Conservation (phyloP, 371 early-diverging fungal genomes). For the Mortierella sp. region DNA sequence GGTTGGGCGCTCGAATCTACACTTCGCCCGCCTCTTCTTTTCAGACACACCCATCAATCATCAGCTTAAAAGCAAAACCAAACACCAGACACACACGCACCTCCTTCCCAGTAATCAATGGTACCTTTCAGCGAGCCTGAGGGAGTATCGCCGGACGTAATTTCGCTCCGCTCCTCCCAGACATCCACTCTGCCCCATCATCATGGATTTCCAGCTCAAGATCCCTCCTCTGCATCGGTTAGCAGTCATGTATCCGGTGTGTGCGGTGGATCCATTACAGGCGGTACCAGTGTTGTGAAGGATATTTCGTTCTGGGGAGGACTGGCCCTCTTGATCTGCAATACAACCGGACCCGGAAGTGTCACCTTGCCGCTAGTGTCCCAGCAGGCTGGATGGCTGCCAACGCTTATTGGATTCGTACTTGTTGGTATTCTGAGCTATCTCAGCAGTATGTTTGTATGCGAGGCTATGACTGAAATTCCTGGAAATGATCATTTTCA, state of each 20-base stretch:
- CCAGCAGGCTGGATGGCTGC: slow-evolving; percentile 50
- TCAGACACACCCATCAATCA: no score
- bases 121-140: no score
- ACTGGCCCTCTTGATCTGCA: slow-evolving; percentile 51
- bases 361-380: slow-evolving; percentile 47
- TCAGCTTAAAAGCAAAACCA: no score
- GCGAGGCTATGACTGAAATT: slow-evolving; percentile 83
- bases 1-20: slow-evolving; percentile 37
- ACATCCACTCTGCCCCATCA: no score
- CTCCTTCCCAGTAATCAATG: no score
- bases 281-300: slow-evolving; percentile 17
- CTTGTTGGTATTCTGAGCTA: slow-evolving; percentile 61
- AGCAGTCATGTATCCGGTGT: slow-evolving; percentile 1
- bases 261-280: neutral
- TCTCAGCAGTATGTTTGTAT: slow-evolving; percentile 73
- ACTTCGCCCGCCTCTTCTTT: no score
- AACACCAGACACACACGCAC: no score
- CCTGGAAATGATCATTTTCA: slow-evolving; percentile 83
- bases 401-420: slow-evolving; percentile 60
- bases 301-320: slow-evolving; percentile 57
- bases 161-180: no score
- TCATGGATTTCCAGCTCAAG: neutral
- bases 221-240: slow-evolving; percentile 6
- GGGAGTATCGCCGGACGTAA: no score
- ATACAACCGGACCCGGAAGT: slow-evolving; percentile 56